These are phyloP conservation scores for Tulasnella sp. DNA, from an alignment of 768 basidiomycete genomes.

Conservation along the genomic window DNA sequence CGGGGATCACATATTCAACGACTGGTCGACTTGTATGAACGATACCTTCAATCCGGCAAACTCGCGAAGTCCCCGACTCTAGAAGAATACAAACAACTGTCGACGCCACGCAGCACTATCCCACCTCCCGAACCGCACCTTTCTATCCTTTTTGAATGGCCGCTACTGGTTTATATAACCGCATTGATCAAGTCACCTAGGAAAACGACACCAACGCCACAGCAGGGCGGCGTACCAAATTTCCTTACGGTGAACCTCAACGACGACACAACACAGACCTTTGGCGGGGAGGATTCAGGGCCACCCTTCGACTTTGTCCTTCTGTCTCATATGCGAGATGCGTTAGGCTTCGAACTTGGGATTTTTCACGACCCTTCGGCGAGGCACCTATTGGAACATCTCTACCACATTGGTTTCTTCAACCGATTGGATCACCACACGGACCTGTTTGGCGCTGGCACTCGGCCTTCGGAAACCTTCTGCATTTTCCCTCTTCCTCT, in stretches of 20 bases:
- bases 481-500: conserved; percentile 59
- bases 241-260: conserved; percentile 32
- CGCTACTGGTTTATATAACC: conserved; percentile 47
- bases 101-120: not conserved
- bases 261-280: conserved; percentile 18
- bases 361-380: conserved; percentile 43
- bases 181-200: conserved; percentile 40
- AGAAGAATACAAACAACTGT: conserved; percentile 33
- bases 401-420: conserved; percentile 53
- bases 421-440: conserved; percentile 32
- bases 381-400: conserved; percentile 41
- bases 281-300: conserved; percentile 20
- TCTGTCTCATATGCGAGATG: conserved; percentile 46
- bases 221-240: not conserved
- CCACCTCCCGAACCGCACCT: conserved; percentile 24
- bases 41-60: conserved; percentile 34
- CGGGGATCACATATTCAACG: conserved; percentile 52
- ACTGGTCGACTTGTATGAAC: conserved; percentile 38
- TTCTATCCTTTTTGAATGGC: conserved; percentile 54
- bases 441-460: conserved; percentile 28
- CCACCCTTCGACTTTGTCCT: conserved; percentile 48
- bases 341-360: conserved; percentile 46
- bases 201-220: conserved; percentile 17
- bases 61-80: conserved; percentile 36
- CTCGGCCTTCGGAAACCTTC: conserved; percentile 27